phyloP scores from a whole-genome alignment of 768 basidiomycete species.

The Tulasnella sp. region DNA sequence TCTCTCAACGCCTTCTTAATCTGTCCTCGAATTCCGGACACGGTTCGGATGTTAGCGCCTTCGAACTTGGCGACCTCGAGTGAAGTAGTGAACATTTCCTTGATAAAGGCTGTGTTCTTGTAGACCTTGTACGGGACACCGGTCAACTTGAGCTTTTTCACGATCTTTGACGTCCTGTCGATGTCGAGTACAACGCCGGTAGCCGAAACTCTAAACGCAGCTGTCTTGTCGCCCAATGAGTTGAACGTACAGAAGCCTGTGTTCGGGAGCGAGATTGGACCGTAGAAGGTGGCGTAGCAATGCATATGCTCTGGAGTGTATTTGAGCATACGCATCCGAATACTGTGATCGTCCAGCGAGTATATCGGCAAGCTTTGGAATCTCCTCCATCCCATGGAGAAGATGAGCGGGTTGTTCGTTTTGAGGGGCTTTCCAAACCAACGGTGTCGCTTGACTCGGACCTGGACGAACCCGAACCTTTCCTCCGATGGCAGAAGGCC shows the following conservation, averaged over 20 bases:
- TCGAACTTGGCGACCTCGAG: conserved; percentile 98
- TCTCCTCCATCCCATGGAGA: conserved; percentile 95
- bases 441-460: conserved; percentile 90
- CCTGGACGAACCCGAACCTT: conserved; percentile 86
- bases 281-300: conserved; percentile 96
- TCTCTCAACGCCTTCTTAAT: conserved; percentile 93
- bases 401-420: conserved; percentile 91
- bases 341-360: conserved; percentile 93
- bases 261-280: conserved; percentile 82
- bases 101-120: conserved; percentile 97
- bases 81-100: conserved; percentile 90
- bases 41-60: conserved; percentile 91
- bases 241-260: conserved; percentile 98
- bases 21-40: conserved; percentile 92
- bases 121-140: conserved; percentile 95
- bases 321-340: conserved; percentile 98
- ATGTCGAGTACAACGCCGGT: conserved; percentile 93
- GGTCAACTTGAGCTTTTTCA: conserved; percentile 96
- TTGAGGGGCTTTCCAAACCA: conserved; percentile 89
- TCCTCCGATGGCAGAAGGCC: conserved; percentile 85
- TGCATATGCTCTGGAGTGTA: conserved; percentile 99
- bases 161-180: conserved; percentile 85
- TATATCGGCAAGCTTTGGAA: conserved; percentile 95
- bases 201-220: conserved; percentile 81
- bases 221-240: conserved; percentile 48